Conservation (phyloP, 495 filamentous ascomycete species). For the Trichoderma orchidacearum region DNA sequence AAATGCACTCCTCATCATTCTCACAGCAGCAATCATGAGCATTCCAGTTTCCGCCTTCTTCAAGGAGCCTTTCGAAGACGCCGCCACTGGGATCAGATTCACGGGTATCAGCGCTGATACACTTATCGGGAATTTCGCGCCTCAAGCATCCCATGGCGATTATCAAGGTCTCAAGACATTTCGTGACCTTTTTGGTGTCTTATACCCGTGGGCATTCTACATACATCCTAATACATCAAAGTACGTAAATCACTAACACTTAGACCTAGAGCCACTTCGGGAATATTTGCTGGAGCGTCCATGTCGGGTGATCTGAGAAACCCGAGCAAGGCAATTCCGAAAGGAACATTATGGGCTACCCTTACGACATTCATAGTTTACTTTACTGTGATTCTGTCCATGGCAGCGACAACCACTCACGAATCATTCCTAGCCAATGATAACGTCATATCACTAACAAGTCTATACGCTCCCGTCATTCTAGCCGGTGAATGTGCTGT, state of each 20-base stretch:
- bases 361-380: conserved; percentile 65
- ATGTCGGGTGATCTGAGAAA: conserved; percentile 82
- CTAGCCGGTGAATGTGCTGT: conserved; percentile 74
- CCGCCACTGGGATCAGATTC: conserved; percentile 50
- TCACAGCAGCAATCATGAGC: conserved; percentile 64
- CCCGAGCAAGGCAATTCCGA: conserved; percentile 74
- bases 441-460: conserved; percentile 70
- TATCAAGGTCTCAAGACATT: conserved; percentile 57
- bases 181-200: conserved; percentile 72
- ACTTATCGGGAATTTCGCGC: conserved; percentile 56
- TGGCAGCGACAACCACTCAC: conserved; percentile 67
- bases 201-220: conserved; percentile 47
- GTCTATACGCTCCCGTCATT: conserved; percentile 55
- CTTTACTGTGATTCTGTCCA: conserved; percentile 60
- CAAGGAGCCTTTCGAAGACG: conserved; percentile 50
- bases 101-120: conserved; percentile 61
- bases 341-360: conserved; percentile 66
- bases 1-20: conserved; percentile 61
- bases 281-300: conserved; percentile 62
- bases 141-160: conserved; percentile 21
- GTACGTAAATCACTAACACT: too few species aligned
- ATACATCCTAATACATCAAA: background rate
- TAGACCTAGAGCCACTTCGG: conserved; percentile 40
- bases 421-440: conserved; percentile 59
- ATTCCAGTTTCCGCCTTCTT: conserved; percentile 65